phyloP scores from a whole-genome alignment of 306 rosid species.

The Delonix regia region DNA sequence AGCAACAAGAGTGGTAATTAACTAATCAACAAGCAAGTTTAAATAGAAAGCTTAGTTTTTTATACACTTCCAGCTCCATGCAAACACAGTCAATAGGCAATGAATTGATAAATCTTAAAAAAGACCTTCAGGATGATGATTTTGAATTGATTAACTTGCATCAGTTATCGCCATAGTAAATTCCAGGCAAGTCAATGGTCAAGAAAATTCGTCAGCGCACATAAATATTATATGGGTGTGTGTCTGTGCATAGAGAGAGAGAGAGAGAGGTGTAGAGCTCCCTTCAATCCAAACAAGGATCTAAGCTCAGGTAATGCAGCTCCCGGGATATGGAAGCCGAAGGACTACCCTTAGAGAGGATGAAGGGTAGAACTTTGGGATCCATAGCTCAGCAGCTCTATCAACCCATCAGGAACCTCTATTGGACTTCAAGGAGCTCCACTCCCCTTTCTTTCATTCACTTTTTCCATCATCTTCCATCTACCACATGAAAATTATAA shows the following conservation, averaged over 20 bases:
- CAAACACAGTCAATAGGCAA: neutral
- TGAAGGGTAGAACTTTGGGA: conserved; percentile 71
- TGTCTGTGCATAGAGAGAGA: neutral
- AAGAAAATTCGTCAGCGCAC: neutral
- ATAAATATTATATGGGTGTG: too few species aligned
- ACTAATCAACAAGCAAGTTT: neutral
- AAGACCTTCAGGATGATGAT: neutral
- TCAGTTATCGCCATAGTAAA: neutral
- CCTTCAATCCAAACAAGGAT: conserved; percentile 99
- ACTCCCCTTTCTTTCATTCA: neutral
- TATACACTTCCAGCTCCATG: neutral
- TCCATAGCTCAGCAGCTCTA: conserved; percentile 93
- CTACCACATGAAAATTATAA: neutral
- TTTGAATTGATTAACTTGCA: neutral
- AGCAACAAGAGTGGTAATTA: neutral
- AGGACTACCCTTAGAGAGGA: conserved; percentile 45
- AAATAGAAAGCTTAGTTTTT: too few species aligned
- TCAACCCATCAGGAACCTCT: conserved; percentile 67
- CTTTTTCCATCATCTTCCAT: neutral
- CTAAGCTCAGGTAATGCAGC: conserved; percentile 52
- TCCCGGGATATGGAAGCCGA: conserved; percentile 91
- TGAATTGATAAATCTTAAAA: too few species aligned
- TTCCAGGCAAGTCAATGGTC: neutral
- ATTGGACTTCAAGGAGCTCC: conserved; percentile 97
- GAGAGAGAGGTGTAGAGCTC: conserved; percentile 75